Conservation (phyloP, 805 yeast species). For the Ascoidea rubescens region DNA sequence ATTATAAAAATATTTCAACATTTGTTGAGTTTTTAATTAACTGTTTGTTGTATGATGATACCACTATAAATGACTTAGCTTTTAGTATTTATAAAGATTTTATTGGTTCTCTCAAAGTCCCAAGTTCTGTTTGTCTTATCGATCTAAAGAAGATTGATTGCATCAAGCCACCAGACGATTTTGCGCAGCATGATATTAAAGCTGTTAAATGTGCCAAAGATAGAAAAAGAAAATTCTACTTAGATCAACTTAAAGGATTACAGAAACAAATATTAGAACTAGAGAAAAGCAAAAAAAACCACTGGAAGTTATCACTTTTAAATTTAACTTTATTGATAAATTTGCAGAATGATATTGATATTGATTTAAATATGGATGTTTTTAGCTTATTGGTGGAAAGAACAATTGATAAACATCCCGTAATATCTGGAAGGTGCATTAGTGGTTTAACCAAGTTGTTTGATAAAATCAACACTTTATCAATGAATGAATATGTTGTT, state of each 20-base stretch:
- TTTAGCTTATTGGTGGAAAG: constrained; percentile 29
- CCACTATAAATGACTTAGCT: constrained; percentile 39
- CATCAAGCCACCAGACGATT: constrained; percentile 49
- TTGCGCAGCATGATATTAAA: constrained; percentile 40
- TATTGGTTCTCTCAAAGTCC: constrained; percentile 29
- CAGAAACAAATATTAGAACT: constrained; percentile 21
- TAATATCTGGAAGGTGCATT: constrained; percentile 42
- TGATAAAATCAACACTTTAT: constrained; percentile 29
- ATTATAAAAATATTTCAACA: constrained; percentile 34
- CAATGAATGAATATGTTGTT: constrained; percentile 33
- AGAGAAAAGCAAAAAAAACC: constrained; percentile 17
- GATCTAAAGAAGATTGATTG: constrained; percentile 26
- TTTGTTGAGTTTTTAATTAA: constrained; percentile 34
- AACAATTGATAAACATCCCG: constrained; percentile 55
- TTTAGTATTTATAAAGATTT: constrained; percentile 32
- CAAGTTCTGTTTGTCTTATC: constrained; percentile 38
- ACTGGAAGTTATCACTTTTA: constrained; percentile 44
- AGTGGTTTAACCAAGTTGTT: constrained; percentile 44
- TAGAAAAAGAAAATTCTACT: constrained; percentile 31
- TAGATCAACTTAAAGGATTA: constrained; percentile 26
- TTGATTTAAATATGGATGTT: constrained; percentile 25
- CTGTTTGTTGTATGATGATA: constrained; percentile 43
- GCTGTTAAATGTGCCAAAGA: constrained; percentile 53
- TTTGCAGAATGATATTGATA: constrained; percentile 40
- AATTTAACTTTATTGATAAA: constrained; percentile 36